Conservation (phyloP, 1,284 basidiomycete species). For the Sparassis latifolia region DNA sequence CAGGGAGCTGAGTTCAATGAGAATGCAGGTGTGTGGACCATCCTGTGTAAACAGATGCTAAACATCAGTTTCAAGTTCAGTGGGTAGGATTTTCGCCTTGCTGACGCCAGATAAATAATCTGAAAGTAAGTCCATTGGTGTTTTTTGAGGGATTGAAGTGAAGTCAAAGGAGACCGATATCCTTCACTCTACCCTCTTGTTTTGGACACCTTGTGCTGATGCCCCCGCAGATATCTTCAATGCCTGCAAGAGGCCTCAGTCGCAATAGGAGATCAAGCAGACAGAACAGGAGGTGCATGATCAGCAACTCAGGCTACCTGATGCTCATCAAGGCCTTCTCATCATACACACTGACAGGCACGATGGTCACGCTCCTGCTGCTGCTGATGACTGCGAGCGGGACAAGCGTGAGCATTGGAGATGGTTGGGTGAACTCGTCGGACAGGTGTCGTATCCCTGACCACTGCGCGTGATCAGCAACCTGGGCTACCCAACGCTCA, state of each 20-base stretch:
- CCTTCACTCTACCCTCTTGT: too few species aligned
- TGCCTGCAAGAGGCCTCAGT: too few species aligned
- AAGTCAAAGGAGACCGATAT: too few species aligned
- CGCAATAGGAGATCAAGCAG: too few species aligned
- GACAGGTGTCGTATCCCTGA: too few species aligned
- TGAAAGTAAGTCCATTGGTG: too few species aligned
- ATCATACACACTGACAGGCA: slow-evolving; percentile 64
- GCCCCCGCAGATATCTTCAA: too few species aligned
- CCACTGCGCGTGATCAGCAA: slow-evolving; percentile 35
- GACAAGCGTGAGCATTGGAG: slow-evolving; percentile 40
- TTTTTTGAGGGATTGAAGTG: too few species aligned
- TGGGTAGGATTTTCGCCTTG: slow-evolving; percentile 35
- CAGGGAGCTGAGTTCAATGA: slow-evolving; percentile 64
- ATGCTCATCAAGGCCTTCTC: slow-evolving; percentile 39
- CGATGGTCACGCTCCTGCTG: slow-evolving; percentile 46
- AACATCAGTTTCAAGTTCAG: slow-evolving; percentile 69
- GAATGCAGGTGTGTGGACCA: slow-evolving; percentile 53
- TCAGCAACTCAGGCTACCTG: slow-evolving; percentile 37
- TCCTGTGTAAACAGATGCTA: slow-evolving; percentile 67
- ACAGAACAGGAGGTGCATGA: slow-evolving; percentile 24
- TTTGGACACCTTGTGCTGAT: too few species aligned
- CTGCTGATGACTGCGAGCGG: slow-evolving; percentile 44
- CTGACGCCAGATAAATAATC: too few species aligned
- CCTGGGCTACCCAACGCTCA: slow-evolving; percentile 32
- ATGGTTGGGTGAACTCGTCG: slow-evolving; percentile 54